These are phyloP conservation scores for Aphanomyces cochlioides DNA, from an alignment of 352 stramenopile genomes.

Conservation along the genomic window DNA sequence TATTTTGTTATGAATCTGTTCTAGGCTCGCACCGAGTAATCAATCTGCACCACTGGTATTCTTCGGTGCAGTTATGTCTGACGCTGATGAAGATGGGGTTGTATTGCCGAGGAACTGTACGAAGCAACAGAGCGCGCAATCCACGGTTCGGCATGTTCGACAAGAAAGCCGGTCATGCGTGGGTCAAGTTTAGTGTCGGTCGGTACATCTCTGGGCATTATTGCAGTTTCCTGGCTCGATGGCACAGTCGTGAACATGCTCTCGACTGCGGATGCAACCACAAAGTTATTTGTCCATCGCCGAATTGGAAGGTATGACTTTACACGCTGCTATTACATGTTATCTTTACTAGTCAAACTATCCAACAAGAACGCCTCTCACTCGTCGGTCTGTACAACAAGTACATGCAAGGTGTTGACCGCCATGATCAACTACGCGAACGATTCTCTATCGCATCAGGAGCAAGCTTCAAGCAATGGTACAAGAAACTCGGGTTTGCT, in stretches of 20 bases:
- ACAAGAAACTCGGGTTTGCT: too few species aligned
- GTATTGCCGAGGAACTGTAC: conserved; percentile 6
- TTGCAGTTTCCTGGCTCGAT: neutral
- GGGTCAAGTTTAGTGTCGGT: neutral
- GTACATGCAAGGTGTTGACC: too few species aligned
- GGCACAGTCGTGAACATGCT: conserved; percentile 9
- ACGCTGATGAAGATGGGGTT: neutral
- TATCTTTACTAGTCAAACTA: too few species aligned
- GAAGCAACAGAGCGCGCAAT: neutral
- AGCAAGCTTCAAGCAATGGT: too few species aligned
- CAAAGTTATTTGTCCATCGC: too few species aligned
- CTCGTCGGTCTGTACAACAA: too few species aligned
- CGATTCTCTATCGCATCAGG: too few species aligned
- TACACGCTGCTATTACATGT: too few species aligned
- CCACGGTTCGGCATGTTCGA: conserved; percentile 8
- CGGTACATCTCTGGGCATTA: conserved; percentile 1
- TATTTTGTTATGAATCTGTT: neutral
- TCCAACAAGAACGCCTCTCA: too few species aligned
- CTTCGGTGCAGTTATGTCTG: neutral
- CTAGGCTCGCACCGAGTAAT: neutral
- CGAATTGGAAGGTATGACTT: too few species aligned
- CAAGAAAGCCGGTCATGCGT: neutral
- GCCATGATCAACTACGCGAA: too few species aligned
- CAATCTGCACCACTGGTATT: neutral
- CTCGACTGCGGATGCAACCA: too few species aligned